A percentile compares a stretch with the other conserved stretches of the same genome.
Conservation (phyloP, 169 alveolate genomes). For the Cytauxzoon felis region DNA sequence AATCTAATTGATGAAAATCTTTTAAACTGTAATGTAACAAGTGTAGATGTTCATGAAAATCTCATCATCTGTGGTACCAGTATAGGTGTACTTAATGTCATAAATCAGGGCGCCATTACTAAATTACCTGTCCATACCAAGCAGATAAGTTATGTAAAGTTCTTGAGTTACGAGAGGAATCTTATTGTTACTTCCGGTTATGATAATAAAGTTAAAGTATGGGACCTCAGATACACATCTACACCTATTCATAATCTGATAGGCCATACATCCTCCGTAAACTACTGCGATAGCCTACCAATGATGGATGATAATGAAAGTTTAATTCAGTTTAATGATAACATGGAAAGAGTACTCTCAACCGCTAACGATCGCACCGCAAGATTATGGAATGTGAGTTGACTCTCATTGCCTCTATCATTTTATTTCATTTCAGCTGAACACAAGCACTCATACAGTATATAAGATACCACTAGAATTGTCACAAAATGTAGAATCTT, state of each 20-base stretch:
- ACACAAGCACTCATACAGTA: conserved; percentile 51
- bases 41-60: conserved; percentile 29
- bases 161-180: conserved; percentile 1
- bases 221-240: conserved; percentile 54
- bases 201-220: conserved; percentile 48
- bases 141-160: conserved; percentile 39
- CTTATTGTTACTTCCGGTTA: conserved; percentile 16
- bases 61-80: conserved; percentile 34
- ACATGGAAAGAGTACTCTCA: conserved; percentile 24
- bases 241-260: conserved; percentile 48
- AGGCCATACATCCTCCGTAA: conserved; percentile 59
- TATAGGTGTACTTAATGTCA: conserved; percentile 26
- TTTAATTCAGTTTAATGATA: conserved; percentile 22
- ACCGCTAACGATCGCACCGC: conserved; percentile 54
- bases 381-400: conserved; percentile 56
- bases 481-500: conserved; percentile 54
- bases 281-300: conserved; percentile 35
- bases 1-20: not conserved
- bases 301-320: conserved; percentile 12
- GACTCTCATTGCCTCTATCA: not conserved
- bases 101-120: conserved; percentile 8
- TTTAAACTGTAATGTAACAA: conserved; percentile 17
- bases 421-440: conserved; percentile 8
- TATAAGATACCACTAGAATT: conserved; percentile 42
- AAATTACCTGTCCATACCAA: conserved; percentile 25